Evolutionary conservation across 768 basidiomycete genomes (phyloP), one percentile per base, ranked within the genome.

Genomic region (Leccinum incarnatum): DNA sequence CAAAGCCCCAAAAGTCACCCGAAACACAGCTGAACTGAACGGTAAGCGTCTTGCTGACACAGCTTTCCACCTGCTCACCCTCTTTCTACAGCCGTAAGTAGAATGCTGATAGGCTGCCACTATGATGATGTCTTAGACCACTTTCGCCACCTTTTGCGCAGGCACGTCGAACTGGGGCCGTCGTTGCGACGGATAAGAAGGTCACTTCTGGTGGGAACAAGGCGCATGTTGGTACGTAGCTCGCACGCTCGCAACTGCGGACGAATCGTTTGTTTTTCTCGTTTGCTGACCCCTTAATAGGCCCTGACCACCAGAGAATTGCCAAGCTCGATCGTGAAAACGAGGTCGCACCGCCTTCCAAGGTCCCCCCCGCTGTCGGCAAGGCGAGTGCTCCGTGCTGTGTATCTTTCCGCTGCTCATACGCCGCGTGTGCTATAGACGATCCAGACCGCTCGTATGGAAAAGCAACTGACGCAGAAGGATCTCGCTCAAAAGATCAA

Each of bases 281-380:
- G 2, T 29, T 29, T 29, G 29, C 25, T 25, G 25, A 25, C 25
- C 25, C 5, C 25, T 25, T 25, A 5, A 25, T 25, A 95, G 93
- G 91, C 36, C 91, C 92, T 62, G 95, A 98, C 76, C 93, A 96
- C 77, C 92, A 94, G 70, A 85, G 85, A 56, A 95, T 95, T 70
- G 94, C 91, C 25, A 95, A 95, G 69, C 87, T 98, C 46, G 95
- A 95, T 74, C 85, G 92, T 47, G 93, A 97, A 66, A 95, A 98
- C 72, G 95, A 96, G 69, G 94, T 96, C 23, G 93, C 94, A 9
- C 94, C 95, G 7, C 95, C 95, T 50, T 65, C 89, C 54, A 96
- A 93, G 76, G 77, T 98, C 63, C 72, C 80, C 2, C 79, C 86
- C 9, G 79, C 78, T 23, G 91, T 91, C 61, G 90, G 91, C 62